Base-by-base conservation (phyloP, 176 grass and related monocot genomes). In the Musa schizocarpa region DNA sequence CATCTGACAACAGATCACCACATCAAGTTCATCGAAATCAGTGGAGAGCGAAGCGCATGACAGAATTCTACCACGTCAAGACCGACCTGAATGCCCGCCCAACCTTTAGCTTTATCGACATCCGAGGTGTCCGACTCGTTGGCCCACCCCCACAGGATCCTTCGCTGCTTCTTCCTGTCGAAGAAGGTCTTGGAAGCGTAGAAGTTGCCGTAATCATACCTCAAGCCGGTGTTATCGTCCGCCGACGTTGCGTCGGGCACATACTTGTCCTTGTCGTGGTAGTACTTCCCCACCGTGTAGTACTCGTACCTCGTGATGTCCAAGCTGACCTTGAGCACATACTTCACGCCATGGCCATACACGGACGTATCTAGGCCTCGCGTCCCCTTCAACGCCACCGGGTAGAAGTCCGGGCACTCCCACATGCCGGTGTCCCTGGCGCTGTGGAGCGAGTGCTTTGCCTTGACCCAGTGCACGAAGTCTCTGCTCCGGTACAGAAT, bases 301-400 rank as follows among this genome's bases (percentile, higher is more conserved):
- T 87, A 85, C 58, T 89, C 92, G 48, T 77, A 85, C 17, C 82
- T 43, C 2, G 73, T 83, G 16, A 86, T 65, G 78, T 88, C 85
- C 9, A 95, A 82, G 83, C 92, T 95, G 9, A 88, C 83, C 83
- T 90, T 90, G 61, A 95, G 81, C 72, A 95, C 88, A 51, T 86
- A 52, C 82, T 78, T 95, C 2, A 55, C 55, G 50, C 50, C 43
- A 53, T 23, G 9, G 20, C 50, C 8, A 25, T 20, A 54, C 29
- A 62, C 71, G 0, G 75, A 80, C n/a, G 68, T 11, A 69, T 86
- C 81, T 11, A 92, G 78, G 2, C 81, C 86, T 11, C 72, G 52
- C 29, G 21, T 17, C 52, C 86, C 86, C 19, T 59, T 58, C 23
- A 68, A 67, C 16, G 87, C 74, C 23, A 92, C 87, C 1, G 90